Evolutionary conservation across 2,329 filamentous ascomycete genomes (phyloP), one percentile per base, ranked within the genome.

Genomic region (Cercospora sp.): DNA sequence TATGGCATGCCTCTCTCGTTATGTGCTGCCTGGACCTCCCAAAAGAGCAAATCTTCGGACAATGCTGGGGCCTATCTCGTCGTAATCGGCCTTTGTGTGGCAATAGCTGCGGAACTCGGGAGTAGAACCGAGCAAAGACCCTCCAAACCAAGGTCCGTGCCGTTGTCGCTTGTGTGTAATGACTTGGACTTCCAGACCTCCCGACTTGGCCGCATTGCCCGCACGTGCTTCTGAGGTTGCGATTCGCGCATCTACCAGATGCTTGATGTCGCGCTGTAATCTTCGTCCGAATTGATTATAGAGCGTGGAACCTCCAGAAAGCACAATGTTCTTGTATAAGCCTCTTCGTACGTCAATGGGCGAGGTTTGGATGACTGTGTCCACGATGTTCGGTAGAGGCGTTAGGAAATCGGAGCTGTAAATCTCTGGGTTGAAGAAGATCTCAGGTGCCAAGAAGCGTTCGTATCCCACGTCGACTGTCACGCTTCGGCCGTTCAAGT

Each of bases 351-450:
- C 96, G 78, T 99, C 95, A 75, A 99, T 99, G 51, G 95, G 95
- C 36, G 94, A 97, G 66, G 93, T 94, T 82, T 99, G 95, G 75
- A 99, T 99, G 71, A 98, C 95, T 66, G 91, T 91, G 78, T 99
- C 95, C 70, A 99, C 96, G 61, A 99, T 95, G 61, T 88, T 91
- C 26, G 95, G 95, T 8, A 99, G 87, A 13, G 95, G 95, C 12
- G 95, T 99, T 72, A 99, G 84, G 85, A 99, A 99, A 79, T 99
- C 95, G 73, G 94, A 98, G 70, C 93, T 97, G 86, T 98, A 98
- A 77, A 99, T 99, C 83, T 99, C 95, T 31, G 95, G 95, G 82
- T 99, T 99, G 88, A 99, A 99, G 83, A 99, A 99, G 78, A 99
- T 99, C 81, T 99, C 95, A 26, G 96, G 96, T 2, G 95, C 95